phyloP scores from a whole-genome alignment of 257 asterid genomes.

The Scutellaria galericulata region DNA sequence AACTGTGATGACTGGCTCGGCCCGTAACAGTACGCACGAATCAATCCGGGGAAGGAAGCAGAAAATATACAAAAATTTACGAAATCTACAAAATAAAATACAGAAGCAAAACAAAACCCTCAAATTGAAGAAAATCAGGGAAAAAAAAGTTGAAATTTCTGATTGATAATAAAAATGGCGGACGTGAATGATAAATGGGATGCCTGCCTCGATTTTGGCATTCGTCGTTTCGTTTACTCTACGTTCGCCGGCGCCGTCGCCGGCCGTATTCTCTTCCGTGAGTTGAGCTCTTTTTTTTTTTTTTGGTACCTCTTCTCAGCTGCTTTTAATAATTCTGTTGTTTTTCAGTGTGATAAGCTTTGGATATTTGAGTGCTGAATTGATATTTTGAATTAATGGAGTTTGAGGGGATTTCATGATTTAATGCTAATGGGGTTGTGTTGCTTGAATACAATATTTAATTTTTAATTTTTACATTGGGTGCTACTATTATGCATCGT shows the following conservation, averaged over 20 bases:
- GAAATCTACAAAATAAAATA: not conserved
- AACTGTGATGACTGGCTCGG: too few relatives aligned
- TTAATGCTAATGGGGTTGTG: constrained; percentile 1
- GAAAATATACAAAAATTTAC: not conserved
- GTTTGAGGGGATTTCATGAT: not conserved
- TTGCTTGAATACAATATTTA: constrained; percentile 4
- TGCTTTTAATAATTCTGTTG: not conserved
- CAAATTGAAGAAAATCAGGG: constrained; percentile 1
- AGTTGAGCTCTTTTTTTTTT: constrained; percentile 26
- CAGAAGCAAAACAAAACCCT: constrained; percentile 26
- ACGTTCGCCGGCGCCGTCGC: constrained; percentile 63
- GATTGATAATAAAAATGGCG: constrained; percentile 46
- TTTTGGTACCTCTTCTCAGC: not conserved
- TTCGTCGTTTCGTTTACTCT: constrained; percentile 69
- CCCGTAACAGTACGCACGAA: too few relatives aligned
- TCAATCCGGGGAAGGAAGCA: too few relatives aligned
- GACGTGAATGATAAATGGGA: constrained; percentile 73
- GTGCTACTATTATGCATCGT: not conserved
- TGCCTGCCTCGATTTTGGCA: constrained; percentile 68
- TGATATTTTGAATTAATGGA: not conserved
- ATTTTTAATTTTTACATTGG: not conserved
- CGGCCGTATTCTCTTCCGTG: constrained; percentile 73
- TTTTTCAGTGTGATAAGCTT: constrained; percentile 3
- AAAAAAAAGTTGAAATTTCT: not conserved
- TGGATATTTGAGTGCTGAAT: not conserved